Conservation (phyloP, 1,284 basidiomycete genomes). For the Apiotrichum montevideense region DNA sequence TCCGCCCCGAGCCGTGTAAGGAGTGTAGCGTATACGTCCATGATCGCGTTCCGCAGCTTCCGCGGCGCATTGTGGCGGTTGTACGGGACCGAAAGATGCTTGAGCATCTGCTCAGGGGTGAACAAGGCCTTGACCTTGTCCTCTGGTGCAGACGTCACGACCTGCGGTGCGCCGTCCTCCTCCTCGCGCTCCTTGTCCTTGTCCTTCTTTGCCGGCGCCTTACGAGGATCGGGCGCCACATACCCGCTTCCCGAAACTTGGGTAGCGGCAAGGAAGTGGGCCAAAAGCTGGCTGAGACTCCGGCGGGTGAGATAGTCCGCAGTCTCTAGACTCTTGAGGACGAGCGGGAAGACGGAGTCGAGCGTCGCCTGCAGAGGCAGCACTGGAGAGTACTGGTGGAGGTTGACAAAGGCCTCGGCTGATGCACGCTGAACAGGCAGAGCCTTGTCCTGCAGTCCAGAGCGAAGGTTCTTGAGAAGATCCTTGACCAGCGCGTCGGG, state of each 20-base stretch:
- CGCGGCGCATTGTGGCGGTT: conserved; percentile 65
- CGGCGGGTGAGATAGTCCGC: conserved; percentile 80
- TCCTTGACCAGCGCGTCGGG: conserved; percentile 75
- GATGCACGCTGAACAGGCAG: conserved; percentile 79
- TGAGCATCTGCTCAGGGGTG: conserved; percentile 73
- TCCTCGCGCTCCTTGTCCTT: conserved; percentile 54
- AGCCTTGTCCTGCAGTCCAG: conserved; percentile 72
- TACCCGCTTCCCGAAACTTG: conserved; percentile 63
- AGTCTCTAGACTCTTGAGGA: conserved; percentile 68
- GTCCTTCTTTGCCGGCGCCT: conserved; percentile 56
- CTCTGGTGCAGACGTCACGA: conserved; percentile 50
- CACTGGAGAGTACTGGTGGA: conserved; percentile 31
- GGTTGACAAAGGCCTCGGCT: conserved; percentile 52
- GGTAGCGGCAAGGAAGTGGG: conserved; percentile 75
- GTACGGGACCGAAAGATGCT: conserved; percentile 68
- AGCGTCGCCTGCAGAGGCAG: conserved; percentile 31
- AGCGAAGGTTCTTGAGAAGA: conserved; percentile 73
- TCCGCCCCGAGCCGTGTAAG: conserved; percentile 66
- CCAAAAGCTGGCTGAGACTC: conserved; percentile 69
- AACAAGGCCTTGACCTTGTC: conserved; percentile 68
- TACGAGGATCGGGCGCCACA: conserved; percentile 53
- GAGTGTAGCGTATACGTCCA: conserved; percentile 80
- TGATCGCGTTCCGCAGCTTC: conserved; percentile 72
- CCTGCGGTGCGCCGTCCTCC: conserved; percentile 55
- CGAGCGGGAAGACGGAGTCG: conserved; percentile 52